Evolutionary conservation across 169 alveolate genomes (phyloP).

Genomic region (Theileria parva): DNA sequence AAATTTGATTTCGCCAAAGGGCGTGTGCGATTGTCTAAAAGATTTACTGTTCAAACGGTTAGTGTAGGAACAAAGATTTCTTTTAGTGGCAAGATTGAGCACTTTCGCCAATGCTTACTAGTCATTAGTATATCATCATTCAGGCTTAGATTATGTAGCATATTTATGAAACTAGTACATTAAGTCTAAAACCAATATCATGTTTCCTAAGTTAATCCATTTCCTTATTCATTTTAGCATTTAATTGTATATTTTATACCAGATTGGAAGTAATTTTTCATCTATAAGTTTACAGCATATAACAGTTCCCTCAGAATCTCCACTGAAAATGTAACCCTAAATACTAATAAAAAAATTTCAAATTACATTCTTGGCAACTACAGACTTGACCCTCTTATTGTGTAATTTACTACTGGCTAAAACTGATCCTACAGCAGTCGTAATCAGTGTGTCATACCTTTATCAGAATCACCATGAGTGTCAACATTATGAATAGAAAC

Average conservation of each 20-base stretch:
- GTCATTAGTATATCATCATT: conserved; percentile 32
- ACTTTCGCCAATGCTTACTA: conserved; percentile 48
- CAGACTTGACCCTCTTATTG: conserved; percentile 11
- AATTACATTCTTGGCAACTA: background rate
- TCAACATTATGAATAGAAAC: background rate
- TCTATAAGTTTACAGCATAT: conserved; percentile 12
- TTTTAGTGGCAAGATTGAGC: conserved; percentile 29
- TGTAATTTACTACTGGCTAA: background rate
- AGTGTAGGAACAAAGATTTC: conserved; percentile 37
- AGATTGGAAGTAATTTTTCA: background rate
- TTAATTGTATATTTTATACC: background rate
- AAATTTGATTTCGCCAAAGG: background rate
- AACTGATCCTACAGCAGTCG: background rate
- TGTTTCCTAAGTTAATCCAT: conserved; percentile 19
- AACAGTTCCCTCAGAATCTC: conserved; percentile 57
- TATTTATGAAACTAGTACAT: conserved; percentile 20
- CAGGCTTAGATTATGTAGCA: conserved; percentile 5
- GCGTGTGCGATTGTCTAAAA: conserved; percentile 14
- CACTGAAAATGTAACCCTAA: conserved; percentile 45
- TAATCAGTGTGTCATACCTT: background rate
- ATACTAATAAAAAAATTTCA: background rate
- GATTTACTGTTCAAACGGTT: conserved; percentile 25
- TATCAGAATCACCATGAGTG: background rate
- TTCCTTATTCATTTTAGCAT: background rate
- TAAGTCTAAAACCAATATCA: conserved; percentile 28